A percentile compares a stretch with the other conserved stretches of the same genome.
Conservation (phyloP, 2,329 filamentous ascomycete species). For the Pyrenochaeta sp. region DNA sequence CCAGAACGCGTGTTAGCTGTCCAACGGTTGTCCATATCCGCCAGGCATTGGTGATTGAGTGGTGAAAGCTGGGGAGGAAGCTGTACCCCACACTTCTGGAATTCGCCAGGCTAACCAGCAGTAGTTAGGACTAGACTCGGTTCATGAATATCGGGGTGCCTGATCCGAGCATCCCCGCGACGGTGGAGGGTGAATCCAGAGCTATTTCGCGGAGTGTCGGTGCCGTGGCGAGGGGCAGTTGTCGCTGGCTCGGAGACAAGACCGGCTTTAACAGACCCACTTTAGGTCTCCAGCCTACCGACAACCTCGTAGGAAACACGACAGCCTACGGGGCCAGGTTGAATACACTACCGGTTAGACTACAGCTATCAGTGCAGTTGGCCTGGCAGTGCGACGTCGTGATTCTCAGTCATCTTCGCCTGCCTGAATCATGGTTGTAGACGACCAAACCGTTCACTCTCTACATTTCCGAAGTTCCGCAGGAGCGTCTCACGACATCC, state of each 20-base stretch:
- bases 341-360: too few relatives aligned
- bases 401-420: background rate
- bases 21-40: conserved; percentile 30
- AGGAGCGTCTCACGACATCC: too few relatives aligned
- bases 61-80: conserved; percentile 8
- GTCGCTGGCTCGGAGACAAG: background rate
- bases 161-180: conserved; percentile 27
- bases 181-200: conserved; percentile 11
- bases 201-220: conserved; percentile 3
- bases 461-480: too few relatives aligned
- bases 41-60: conserved; percentile 1
- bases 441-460: too few relatives aligned
- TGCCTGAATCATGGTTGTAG: too few relatives aligned
- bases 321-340: too few relatives aligned
- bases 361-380: too few relatives aligned
- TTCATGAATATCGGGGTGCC: conserved; percentile 1
- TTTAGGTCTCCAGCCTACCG: too few relatives aligned
- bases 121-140: conserved; percentile 1
- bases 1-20: conserved; percentile 5
- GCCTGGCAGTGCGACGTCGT: too few relatives aligned
- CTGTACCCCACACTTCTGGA: conserved; percentile 21
- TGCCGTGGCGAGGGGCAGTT: background rate
- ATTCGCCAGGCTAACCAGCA: conserved; percentile 6
- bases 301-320: too few relatives aligned
- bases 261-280: background rate